phyloP scores from a whole-genome alignment of 805 yeast genomes.

The Metschnikowia aberdeeniae region DNA sequence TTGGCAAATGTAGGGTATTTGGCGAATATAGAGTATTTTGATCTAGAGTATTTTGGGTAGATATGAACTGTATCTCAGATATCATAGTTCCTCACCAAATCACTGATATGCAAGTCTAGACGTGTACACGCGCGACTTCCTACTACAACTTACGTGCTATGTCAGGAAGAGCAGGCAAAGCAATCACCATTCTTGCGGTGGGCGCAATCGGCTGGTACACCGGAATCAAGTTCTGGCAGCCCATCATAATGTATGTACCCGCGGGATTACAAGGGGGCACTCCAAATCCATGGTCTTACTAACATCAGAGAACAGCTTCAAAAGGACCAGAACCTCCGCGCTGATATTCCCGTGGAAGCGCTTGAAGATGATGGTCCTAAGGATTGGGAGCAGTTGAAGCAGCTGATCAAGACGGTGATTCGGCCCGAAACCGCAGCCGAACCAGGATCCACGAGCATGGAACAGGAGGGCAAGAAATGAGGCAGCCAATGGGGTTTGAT shows the following conservation, averaged over 20 bases:
- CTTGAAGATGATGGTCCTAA: conserved; percentile 29
- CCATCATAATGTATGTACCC: conserved; percentile 56
- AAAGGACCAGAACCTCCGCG: conserved; percentile 61
- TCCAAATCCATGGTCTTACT: conserved; percentile 2
- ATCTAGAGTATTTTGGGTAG: no score
- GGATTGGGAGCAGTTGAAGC: conserved; percentile 37
- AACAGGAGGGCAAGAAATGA: no score
- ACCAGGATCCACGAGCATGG: background rate
- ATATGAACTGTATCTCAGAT: no score
- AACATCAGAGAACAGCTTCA: conserved; percentile 51
- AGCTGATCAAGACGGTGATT: conserved; percentile 26
- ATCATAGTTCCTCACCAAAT: no score
- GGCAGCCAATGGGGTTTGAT: no score
- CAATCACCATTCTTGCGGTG: conserved; percentile 21
- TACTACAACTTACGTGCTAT: conserved; percentile 1
- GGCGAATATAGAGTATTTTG: no score
- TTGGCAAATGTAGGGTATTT: no score
- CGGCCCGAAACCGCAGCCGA: conserved; percentile 23
- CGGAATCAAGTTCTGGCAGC: conserved; percentile 69
- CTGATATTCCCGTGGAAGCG: conserved; percentile 55
- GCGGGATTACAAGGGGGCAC: no score
- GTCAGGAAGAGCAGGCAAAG: conserved; percentile 24
- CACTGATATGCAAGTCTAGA: no score
- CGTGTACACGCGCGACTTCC: background rate
- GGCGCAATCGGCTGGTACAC: conserved; percentile 38